Evolutionary conservation across 164 flowering plant genomes (phyloP).

Genomic region (Liquidambar formosana): DNA sequence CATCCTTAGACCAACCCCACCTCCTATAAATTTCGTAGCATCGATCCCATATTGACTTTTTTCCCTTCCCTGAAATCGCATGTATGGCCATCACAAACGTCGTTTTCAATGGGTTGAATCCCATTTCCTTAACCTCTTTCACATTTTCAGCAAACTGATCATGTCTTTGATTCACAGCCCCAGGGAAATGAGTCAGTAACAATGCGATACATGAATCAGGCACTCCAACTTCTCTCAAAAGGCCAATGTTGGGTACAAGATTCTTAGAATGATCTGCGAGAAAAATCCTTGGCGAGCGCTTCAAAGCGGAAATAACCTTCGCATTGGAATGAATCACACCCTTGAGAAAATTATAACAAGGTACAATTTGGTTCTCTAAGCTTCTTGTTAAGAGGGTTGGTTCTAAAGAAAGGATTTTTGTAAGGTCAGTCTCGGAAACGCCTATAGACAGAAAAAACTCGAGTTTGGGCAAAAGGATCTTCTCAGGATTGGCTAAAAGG

Average conservation of each 20-base stretch:
- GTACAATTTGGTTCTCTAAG: conserved; percentile 19
- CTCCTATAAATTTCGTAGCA: background rate
- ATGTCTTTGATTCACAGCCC: background rate
- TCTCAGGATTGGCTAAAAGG: conserved; percentile 16
- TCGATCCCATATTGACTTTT: background rate
- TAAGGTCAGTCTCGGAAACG: conserved; percentile 1
- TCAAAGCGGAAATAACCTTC: conserved; percentile 6
- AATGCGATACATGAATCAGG: background rate
- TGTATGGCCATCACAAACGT: background rate
- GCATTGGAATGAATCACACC: conserved; percentile 10
- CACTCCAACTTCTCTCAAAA: background rate
- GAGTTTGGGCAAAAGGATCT: conserved; percentile 36
- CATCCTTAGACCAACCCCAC: conserved; percentile 10
- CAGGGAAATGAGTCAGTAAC: background rate
- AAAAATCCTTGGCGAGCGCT: conserved; percentile 2
- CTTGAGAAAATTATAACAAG: conserved; percentile 17
- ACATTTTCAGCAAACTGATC: background rate
- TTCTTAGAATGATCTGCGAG: background rate
- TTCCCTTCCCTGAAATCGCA: background rate
- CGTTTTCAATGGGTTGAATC: conserved; percentile 1
- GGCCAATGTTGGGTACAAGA: background rate
- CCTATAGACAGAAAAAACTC: conserved; percentile 30
- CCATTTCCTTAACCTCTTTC: background rate
- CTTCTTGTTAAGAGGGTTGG: conserved; percentile 13
- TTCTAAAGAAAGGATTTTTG: background rate